phyloP scores from a whole-genome alignment of 2,329 filamentous ascomycete species.

The Fusarium avenaceum region DNA sequence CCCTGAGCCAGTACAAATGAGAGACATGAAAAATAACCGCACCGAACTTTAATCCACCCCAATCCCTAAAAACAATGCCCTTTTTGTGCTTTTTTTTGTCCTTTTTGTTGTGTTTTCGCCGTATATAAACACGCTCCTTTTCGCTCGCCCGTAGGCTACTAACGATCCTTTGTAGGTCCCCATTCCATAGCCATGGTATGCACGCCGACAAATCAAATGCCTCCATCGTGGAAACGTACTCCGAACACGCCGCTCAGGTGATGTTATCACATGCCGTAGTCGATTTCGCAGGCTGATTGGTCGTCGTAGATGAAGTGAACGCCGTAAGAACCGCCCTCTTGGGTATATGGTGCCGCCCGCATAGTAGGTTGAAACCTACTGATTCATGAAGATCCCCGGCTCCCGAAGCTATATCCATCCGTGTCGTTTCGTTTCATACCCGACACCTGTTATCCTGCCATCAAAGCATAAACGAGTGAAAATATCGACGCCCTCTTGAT shows the following conservation, averaged over 20 bases:
- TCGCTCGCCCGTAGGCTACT: slow-evolving; percentile 32
- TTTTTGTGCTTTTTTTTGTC: slow-evolving; percentile 35
- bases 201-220: slow-evolving; percentile 44
- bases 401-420: slow-evolving; percentile 35
- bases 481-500: slow-evolving; percentile 46
- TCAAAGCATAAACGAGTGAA: slow-evolving; percentile 45
- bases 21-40: slow-evolving; percentile 37
- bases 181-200: slow-evolving; percentile 35
- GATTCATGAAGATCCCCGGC: slow-evolving; percentile 31
- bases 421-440: slow-evolving; percentile 34
- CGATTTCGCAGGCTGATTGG: slow-evolving; percentile 38
- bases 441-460: slow-evolving; percentile 30
- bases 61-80: slow-evolving; percentile 40
- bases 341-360: slow-evolving; percentile 44
- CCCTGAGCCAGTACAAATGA: slow-evolving; percentile 36
- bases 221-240: slow-evolving; percentile 36
- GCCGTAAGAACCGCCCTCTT: slow-evolving; percentile 44
- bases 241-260: slow-evolving; percentile 39
- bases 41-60: slow-evolving; percentile 32
- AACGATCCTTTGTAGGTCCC: slow-evolving; percentile 27
- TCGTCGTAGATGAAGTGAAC: slow-evolving; percentile 41
- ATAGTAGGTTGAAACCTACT: slow-evolving; percentile 24
- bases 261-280: slow-evolving; percentile 44
- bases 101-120: slow-evolving; percentile 36
- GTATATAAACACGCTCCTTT: slow-evolving; percentile 38